Evolutionary conservation across 169 alveolate genomes (phyloP).

Genomic region (Plasmodium coatneyi): DNA sequence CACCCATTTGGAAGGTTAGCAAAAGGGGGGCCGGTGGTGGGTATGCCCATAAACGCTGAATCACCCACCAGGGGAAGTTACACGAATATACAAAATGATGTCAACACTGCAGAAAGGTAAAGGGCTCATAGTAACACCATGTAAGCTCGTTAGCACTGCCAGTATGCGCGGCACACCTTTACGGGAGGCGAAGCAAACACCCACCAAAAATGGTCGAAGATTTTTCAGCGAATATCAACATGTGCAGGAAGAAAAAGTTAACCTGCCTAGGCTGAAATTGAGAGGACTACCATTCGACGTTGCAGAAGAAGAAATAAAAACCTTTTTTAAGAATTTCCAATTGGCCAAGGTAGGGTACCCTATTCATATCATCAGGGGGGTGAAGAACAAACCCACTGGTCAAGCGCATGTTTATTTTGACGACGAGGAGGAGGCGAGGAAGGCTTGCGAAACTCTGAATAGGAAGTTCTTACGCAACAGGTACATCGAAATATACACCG

Average conservation of each 20-base stretch:
- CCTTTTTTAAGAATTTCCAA: conserved; percentile 27
- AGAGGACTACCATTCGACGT: conserved; percentile 73
- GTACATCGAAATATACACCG: conserved; percentile 64
- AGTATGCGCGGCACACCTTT: neutral
- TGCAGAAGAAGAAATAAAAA: conserved; percentile 64
- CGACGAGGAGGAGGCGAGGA: conserved; percentile 69
- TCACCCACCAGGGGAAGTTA: neutral
- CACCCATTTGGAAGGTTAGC: neutral
- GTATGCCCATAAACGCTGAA: neutral
- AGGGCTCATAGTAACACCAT: neutral
- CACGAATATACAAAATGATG: neutral
- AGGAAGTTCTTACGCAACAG: conserved; percentile 51
- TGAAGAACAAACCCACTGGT: conserved; percentile 59
- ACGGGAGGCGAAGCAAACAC: neutral
- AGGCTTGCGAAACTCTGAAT: conserved; percentile 58
- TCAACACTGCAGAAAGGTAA: neutral
- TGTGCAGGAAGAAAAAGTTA: conserved; percentile 39
- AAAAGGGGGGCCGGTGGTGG: neutral
- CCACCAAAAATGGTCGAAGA: neutral
- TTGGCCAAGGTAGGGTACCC: conserved; percentile 34
- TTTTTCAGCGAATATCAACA: conserved; percentile 27
- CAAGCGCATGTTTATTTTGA: conserved; percentile 73
- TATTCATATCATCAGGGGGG: conserved; percentile 54
- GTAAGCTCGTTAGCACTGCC: neutral
- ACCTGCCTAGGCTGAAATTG: conserved; percentile 51